Base-by-base conservation (phyloP, 345 rosid species). In the Lepidium didymum region DNA sequence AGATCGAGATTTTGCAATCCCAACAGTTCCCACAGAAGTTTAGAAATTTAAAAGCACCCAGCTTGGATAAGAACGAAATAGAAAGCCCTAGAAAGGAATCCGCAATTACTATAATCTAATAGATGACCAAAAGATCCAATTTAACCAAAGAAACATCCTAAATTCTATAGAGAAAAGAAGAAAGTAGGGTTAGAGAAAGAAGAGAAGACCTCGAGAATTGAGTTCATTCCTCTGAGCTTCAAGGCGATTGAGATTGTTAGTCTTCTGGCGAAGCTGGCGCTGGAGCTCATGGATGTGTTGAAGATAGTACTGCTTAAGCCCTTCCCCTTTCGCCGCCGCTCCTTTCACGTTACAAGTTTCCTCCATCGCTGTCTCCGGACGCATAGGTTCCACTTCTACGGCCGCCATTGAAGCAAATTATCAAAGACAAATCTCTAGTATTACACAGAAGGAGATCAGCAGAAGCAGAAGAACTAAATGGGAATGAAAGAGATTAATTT, bases 181-280 rank as follows among this genome's bases (percentile, higher is more conserved):
- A 59, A 51, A 42, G 16, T 66, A 66, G 66, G 65, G 37, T 41
- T 38, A 36, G 18, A 0, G 61, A 49, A 45, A 13, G 10, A 23
- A 55, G 33, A 45, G 51, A 7, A 37, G 1, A 91, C 99, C 99
- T 74, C 87, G 70, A n/a, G 97, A 87, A 79, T 94, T 94, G 75
- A 94, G 92, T 44, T 89, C 97, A 47, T 94, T 94, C 19, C 97
- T 90, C 76, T 91, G 99, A 54, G 99, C 99, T 73, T 94, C 95
- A 8, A 91, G 96, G 18, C 97, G 99, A 81, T 94, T 91, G 62
- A 94, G 99, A 64, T 94, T 89, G 79, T 86, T 83, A 16, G 79
- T 67, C 70, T 89, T 89, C 62, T 85, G 93, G 1, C 99, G 89
- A 60, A 81, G 85, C 49, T 36, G 91, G 25, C 91, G 97, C 82